A percentile compares a stretch with the other conserved stretches of the same genome.
Evolutionary conservation across 176 grass and related monocot species (phyloP).

Genomic region (Avena sativa): DNA sequence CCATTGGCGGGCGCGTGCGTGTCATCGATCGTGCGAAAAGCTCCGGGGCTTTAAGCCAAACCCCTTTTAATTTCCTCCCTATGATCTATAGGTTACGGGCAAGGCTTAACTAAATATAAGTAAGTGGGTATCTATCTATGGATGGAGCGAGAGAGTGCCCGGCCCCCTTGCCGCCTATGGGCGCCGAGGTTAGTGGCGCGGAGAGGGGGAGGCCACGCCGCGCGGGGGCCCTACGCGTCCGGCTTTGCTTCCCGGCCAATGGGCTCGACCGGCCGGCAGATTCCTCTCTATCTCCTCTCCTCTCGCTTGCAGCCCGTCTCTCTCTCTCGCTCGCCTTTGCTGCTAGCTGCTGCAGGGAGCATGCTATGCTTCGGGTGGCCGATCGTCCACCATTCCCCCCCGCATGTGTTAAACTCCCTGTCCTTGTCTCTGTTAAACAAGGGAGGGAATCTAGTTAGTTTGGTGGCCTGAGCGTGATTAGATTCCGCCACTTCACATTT

Average conservation of each 20-base stretch:
- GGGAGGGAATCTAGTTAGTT: background rate
- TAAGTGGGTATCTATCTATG: background rate
- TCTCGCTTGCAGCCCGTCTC: too few species aligned
- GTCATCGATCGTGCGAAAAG: slow-evolving; percentile 37
- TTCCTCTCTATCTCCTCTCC: slow-evolving; percentile 65
- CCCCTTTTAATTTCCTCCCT: background rate
- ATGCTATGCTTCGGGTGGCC: background rate
- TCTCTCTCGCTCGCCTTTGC: background rate
- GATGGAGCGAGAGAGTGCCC: background rate
- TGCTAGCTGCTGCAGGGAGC: background rate
- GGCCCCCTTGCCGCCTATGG: slow-evolving; percentile 35
- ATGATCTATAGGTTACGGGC: background rate
- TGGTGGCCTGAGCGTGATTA: slow-evolving; percentile 28
- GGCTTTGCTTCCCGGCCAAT: slow-evolving; percentile 63
- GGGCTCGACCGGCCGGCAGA: slow-evolving; percentile 36
- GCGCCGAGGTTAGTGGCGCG: slow-evolving; percentile 47
- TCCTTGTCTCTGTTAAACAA: background rate
- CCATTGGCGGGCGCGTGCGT: slow-evolving; percentile 12
- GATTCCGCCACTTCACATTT: background rate
- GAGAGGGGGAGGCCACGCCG: slow-evolving; percentile 39
- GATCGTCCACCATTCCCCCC: slow-evolving; percentile 11
- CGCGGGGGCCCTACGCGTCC: slow-evolving; percentile 18
- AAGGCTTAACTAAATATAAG: background rate
- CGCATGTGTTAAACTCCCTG: slow-evolving; percentile 29
- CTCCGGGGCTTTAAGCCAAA: slow-evolving; percentile 46